These are phyloP conservation scores for Pyrenochaeta sp. DNA, from an alignment of 2,329 filamentous ascomycete species.

Conservation along the genomic window DNA sequence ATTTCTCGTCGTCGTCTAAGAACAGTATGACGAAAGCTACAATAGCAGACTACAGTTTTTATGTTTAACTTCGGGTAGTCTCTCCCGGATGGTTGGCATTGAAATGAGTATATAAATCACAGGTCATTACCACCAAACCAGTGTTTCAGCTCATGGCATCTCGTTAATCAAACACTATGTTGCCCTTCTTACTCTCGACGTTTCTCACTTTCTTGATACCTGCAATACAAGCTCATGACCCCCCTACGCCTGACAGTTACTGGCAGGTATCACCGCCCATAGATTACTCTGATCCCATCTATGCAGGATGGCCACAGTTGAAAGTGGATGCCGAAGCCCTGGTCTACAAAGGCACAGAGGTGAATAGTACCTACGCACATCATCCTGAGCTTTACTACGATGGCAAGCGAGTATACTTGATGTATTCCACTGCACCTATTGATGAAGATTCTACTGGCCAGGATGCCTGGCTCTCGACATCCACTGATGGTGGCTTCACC, in stretches of 20 bases:
- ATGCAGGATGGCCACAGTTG: constrained; percentile 17
- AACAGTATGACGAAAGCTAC: too few relatives aligned
- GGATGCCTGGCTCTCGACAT: constrained; percentile 17
- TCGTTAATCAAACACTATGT: too few relatives aligned
- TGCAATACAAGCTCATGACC: neutral
- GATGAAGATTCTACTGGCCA: constrained; percentile 20
- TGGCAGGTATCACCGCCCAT: constrained; percentile 19
- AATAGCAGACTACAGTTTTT: neutral
- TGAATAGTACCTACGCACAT: constrained; percentile 19
- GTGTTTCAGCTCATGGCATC: too few relatives aligned
- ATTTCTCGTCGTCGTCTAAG: neutral
- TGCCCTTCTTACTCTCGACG: too few relatives aligned
- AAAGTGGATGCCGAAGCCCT: constrained; percentile 13
- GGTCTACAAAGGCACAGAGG: constrained; percentile 17
- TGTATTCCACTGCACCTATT: constrained; percentile 19
- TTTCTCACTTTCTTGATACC: neutral
- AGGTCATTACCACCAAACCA: too few relatives aligned
- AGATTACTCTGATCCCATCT: constrained; percentile 16
- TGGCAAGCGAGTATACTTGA: constrained; percentile 12
- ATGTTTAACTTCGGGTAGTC: neutral
- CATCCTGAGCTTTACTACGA: constrained; percentile 18
- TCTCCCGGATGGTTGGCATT: neutral
- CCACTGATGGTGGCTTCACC: constrained; percentile 18
- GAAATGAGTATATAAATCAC: too few relatives aligned
- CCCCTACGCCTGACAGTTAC: constrained; percentile 13